Conservation (phyloP, 2,329 filamentous ascomycete genomes). For the Aureobasidium sp. region DNA sequence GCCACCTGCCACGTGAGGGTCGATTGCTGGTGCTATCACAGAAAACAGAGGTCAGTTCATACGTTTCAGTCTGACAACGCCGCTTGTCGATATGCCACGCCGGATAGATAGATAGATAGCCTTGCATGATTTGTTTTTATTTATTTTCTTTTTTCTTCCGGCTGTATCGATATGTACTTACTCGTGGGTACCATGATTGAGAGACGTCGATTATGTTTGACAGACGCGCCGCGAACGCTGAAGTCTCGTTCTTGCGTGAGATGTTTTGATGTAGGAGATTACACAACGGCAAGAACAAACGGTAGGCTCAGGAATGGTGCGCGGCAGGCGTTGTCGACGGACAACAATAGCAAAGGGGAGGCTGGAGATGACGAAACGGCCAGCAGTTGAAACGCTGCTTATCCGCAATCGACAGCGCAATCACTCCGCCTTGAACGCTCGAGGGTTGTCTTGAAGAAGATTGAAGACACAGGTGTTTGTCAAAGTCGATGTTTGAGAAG, state of each 20-base stretch:
- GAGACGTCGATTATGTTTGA: neutral
- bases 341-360: conserved; percentile 14
- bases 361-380: conserved; percentile 15
- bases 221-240: neutral
- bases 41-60: conserved; percentile 2
- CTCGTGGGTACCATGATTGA: conserved; percentile 1
- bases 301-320: conserved; percentile 1
- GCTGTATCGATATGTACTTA: conserved; percentile 9
- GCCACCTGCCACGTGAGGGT: conserved; percentile 7
- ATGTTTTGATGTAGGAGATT: conserved; percentile 11
- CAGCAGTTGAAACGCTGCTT: conserved; percentile 15
- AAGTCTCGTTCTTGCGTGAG: conserved; percentile 4
- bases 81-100: conserved; percentile 11
- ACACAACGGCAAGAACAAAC: conserved; percentile 2
- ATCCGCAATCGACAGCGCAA: conserved; percentile 10
- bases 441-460: conserved; percentile 4
- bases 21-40: neutral
- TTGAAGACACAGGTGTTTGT: neutral
- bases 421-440: neutral
- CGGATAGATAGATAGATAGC: conserved; percentile 6
- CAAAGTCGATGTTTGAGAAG: conserved; percentile 9
- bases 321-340: neutral
- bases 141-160: neutral
- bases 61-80: neutral
- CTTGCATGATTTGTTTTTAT: neutral